These are phyloP conservation scores for Cucurbita pepo DNA, from an alignment of 306 rosid species.

Conservation along the genomic window DNA sequence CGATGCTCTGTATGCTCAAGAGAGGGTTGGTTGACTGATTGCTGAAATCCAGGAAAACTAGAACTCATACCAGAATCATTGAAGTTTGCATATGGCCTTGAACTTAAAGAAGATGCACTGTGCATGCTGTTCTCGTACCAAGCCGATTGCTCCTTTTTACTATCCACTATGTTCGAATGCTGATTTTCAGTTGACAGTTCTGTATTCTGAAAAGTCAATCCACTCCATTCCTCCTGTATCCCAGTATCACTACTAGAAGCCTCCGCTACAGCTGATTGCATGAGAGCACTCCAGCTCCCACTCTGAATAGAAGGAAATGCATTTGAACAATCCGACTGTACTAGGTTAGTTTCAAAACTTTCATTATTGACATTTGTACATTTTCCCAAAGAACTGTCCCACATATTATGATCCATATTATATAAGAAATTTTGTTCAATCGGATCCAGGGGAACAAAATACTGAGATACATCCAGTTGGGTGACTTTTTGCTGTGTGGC, in stretches of 20 bases:
- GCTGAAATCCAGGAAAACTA: constrained; percentile 36
- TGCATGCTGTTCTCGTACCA: constrained; percentile 39
- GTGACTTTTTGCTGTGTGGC: constrained; percentile 14
- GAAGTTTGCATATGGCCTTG: constrained; percentile 20
- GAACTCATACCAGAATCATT: constrained; percentile 29
- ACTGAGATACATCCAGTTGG: constrained; percentile 22
- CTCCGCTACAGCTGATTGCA: constrained; percentile 57
- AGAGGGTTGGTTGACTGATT: constrained; percentile 17
- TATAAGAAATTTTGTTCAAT: constrained; percentile 39
- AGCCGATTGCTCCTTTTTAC: constrained; percentile 28
- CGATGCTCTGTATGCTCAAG: constrained; percentile 23
- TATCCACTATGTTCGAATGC: constrained; percentile 29
- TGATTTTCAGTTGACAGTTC: constrained; percentile 38
- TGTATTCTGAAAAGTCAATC: constrained; percentile 41
- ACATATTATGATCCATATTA: constrained; percentile 27
- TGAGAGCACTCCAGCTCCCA: constrained; percentile 55
- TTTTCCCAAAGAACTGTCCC: constrained; percentile 25
- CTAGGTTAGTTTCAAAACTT: constrained; percentile 20
- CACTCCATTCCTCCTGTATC: constrained; percentile 52
- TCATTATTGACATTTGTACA: constrained; percentile 20
- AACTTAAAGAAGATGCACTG: constrained; percentile 26
- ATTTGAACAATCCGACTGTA: constrained; percentile 12
- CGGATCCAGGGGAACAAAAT: constrained; percentile 38
- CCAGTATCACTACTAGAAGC: constrained; percentile 54
- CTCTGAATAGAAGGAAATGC: constrained; percentile 29